Percentiles rank a stretch among this genome's conserved stretches.
Conservation (phyloP, 306 rosid species). For the Pterocarpus santalinus region DNA sequence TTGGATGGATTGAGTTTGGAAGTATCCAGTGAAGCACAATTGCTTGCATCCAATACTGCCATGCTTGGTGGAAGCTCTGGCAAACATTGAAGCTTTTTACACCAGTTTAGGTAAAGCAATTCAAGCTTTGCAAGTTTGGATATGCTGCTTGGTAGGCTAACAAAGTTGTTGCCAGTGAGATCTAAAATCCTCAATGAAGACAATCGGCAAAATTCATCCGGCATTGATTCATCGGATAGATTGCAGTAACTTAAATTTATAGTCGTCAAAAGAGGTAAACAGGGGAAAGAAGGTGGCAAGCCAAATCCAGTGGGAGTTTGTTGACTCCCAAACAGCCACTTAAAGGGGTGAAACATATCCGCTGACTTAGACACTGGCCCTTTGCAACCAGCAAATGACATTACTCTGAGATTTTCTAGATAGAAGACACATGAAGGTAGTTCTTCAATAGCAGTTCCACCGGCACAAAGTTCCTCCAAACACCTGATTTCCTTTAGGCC, state of each 20-base stretch:
- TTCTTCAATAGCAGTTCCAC: constrained; percentile 44
- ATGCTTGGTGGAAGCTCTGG: constrained; percentile 45
- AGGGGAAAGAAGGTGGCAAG: constrained; percentile 32
- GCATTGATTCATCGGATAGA: constrained; percentile 46
- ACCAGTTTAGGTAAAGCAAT: constrained; percentile 20
- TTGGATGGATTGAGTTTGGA: constrained; percentile 39
- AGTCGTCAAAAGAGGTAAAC: neutral
- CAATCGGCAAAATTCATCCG: constrained; percentile 39
- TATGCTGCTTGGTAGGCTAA: constrained; percentile 37
- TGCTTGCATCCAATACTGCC: constrained; percentile 33
- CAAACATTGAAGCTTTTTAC: constrained; percentile 40
- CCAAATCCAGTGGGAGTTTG: constrained; percentile 20
- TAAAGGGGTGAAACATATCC: constrained; percentile 29
- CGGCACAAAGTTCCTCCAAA: constrained; percentile 44
- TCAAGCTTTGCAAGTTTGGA: constrained; percentile 42
- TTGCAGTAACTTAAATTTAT: constrained; percentile 48
- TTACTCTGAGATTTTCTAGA: constrained; percentile 33
- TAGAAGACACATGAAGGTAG: constrained; percentile 43
- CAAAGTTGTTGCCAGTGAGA: constrained; percentile 54
- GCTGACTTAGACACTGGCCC: constrained; percentile 38
- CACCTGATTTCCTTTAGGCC: constrained; percentile 25
- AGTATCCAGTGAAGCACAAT: constrained; percentile 40
- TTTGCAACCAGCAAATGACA: constrained; percentile 48
- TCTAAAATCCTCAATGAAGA: constrained; percentile 21
- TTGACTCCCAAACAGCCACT: neutral